phyloP scores from a whole-genome alignment of 805 yeast species.

The Dipodascus albidus region DNA sequence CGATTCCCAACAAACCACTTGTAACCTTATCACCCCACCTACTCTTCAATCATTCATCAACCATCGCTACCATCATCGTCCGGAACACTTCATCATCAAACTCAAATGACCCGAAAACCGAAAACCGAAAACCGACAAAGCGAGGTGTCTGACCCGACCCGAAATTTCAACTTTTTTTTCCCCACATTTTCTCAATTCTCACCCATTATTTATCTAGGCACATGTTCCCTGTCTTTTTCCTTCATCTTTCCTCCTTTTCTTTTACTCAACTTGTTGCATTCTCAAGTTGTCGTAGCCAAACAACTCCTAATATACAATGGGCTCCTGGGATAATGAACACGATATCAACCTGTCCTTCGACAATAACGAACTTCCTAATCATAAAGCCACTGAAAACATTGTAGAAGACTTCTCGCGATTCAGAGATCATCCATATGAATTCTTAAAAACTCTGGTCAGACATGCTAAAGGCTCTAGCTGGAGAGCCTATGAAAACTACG shows the following conservation, averaged over 20 bases:
- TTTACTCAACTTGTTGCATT: neutral
- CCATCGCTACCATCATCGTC: too few relatives aligned
- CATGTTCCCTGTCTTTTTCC: neutral
- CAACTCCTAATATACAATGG: too few relatives aligned
- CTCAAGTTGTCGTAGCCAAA: conserved; percentile 1
- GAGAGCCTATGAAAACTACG: conserved; percentile 28
- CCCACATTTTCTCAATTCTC: neutral
- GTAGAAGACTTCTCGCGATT: conserved; percentile 24
- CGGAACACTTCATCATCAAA: too few relatives aligned
- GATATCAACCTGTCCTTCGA: neutral
- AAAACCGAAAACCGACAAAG: too few relatives aligned
- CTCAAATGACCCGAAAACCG: too few relatives aligned
- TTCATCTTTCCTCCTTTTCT: neutral
- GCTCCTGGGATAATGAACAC: neutral
- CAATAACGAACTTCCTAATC: neutral
- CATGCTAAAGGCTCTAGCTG: conserved; percentile 26
- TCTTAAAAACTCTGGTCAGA: conserved; percentile 21
- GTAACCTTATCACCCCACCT: too few relatives aligned
- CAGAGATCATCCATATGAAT: conserved; percentile 26
- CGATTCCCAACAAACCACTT: too few relatives aligned
- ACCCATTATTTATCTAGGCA: neutral
- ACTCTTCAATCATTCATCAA: too few relatives aligned
- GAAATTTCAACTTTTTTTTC: too few relatives aligned
- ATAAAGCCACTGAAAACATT: conserved; percentile 15
- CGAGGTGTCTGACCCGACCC: too few relatives aligned